phyloP scores from a whole-genome alignment of 495 filamentous ascomycete species.

The Lichina pygmaea region DNA sequence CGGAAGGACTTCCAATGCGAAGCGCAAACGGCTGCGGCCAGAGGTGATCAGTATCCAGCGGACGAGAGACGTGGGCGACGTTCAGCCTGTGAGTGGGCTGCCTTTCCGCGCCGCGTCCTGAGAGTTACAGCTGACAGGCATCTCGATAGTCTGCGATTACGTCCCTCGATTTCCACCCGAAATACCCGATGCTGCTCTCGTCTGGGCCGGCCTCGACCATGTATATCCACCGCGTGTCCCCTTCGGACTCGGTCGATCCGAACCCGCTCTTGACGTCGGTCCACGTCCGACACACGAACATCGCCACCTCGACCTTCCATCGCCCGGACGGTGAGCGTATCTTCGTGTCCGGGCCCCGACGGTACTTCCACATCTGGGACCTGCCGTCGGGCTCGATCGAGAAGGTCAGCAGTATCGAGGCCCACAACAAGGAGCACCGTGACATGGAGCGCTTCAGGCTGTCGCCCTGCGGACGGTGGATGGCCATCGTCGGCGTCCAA shows the following conservation, averaged over 20 bases:
- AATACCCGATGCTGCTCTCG: conserved; percentile 65
- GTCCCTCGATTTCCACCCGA: conserved; percentile 70
- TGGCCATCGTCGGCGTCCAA: conserved; percentile 45
- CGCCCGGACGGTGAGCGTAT: conserved; percentile 32
- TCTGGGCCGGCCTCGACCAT: conserved; percentile 63
- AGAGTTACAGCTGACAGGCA: conserved; percentile 9
- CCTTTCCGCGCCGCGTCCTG: too few relatives aligned
- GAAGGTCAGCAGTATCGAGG: conserved; percentile 51
- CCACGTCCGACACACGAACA: conserved; percentile 54
- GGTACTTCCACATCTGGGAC: conserved; percentile 90
- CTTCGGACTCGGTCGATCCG: conserved; percentile 38
- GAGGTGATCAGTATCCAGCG: conserved; percentile 70
- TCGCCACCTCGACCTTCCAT: conserved; percentile 56
- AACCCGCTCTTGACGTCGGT: conserved; percentile 77
- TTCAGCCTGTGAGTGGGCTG: conserved; percentile 23
- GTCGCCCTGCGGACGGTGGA: conserved; percentile 60
- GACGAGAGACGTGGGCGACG: conserved; percentile 32
- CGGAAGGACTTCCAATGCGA: conserved; percentile 13
- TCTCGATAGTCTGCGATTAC: conserved; percentile 46
- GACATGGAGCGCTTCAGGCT: conserved; percentile 76
- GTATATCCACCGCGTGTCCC: conserved; percentile 65
- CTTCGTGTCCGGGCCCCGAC: conserved; percentile 60
- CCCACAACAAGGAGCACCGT: conserved; percentile 57
- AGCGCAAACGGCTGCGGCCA: conserved; percentile 42
- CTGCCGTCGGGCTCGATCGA: conserved; percentile 52